These are phyloP conservation scores for Aspergillus pseudoterreus DNA, from an alignment of 2,329 filamentous ascomycete genomes.

Conservation along the genomic window DNA sequence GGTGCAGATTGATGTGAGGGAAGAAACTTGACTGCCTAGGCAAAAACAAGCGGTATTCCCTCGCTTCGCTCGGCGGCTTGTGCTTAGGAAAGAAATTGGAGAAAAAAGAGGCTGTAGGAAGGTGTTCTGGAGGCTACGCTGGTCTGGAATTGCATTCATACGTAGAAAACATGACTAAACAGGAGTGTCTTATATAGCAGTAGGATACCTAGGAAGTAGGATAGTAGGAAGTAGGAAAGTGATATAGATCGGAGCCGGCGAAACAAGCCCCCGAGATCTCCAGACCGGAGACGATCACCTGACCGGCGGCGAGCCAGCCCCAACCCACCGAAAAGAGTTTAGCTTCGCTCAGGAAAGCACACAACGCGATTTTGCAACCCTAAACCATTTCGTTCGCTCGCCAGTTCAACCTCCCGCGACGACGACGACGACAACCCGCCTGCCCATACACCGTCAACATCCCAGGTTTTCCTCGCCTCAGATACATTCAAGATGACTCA, in stretches of 20 bases:
- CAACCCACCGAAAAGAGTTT: conserved; percentile 17
- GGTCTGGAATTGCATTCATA: no score
- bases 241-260: not conserved
- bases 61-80: no score
- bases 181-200: no score
- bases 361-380: conserved; percentile 33
- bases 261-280: not conserved
- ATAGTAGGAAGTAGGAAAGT: not conserved
- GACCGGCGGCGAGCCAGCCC: not conserved
- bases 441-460: conserved; percentile 33
- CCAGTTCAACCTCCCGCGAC: conserved; percentile 25
- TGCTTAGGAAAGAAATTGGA: no score
- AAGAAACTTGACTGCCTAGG: no score
- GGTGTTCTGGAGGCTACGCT: no score
- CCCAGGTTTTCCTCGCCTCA: conserved; percentile 25
- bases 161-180: no score
- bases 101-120: no score
- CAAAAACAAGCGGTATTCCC: no score
- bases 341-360: conserved; percentile 28
- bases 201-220: no score
- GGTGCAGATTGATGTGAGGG: no score
- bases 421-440: conserved; percentile 33
- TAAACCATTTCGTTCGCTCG: conserved; percentile 18
- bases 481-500: conserved; percentile 66
- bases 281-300: conserved; percentile 8